These are phyloP conservation scores for Ceratopteris richardii DNA, from an alignment of 75 land plant species.

Conservation along the genomic window DNA sequence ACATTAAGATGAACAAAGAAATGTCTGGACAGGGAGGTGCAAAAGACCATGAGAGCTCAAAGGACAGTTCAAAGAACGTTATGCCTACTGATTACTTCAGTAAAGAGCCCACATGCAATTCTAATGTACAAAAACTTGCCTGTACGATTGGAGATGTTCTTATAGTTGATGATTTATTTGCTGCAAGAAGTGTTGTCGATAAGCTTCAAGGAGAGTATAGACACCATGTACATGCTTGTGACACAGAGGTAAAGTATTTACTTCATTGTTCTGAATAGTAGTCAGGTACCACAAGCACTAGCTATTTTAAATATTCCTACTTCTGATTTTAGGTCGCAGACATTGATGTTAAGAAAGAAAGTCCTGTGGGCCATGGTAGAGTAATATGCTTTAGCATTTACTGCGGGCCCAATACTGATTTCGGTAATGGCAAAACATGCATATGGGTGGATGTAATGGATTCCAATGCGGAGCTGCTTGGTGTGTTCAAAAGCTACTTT, in stretches of 20 bases:
- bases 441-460: constrained; percentile 91
- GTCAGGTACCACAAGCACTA: too few relatives aligned
- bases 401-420: constrained; percentile 63
- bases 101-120: background rate
- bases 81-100: background rate
- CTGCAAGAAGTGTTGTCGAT: constrained; percentile 44
- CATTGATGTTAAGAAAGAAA: constrained; percentile 85
- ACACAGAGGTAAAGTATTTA: constrained; percentile 55
- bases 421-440: constrained; percentile 70
- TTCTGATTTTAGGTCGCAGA: constrained; percentile 45
- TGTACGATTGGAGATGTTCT: constrained; percentile 28
- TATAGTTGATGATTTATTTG: constrained; percentile 47
- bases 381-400: constrained; percentile 90
- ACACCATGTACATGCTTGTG: constrained; percentile 75
- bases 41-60: background rate
- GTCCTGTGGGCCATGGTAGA: constrained; percentile 89
- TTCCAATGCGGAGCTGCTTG: constrained; percentile 51
- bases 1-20: background rate
- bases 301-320: constrained; percentile 1
- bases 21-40: background rate
- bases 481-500: constrained; percentile 66
- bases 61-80: background rate
- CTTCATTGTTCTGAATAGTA: background rate
- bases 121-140: background rate
- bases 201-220: constrained; percentile 62